These are phyloP conservation scores for Huiozyma sinensis DNA, from an alignment of 805 yeast species.

Conservation along the genomic window DNA sequence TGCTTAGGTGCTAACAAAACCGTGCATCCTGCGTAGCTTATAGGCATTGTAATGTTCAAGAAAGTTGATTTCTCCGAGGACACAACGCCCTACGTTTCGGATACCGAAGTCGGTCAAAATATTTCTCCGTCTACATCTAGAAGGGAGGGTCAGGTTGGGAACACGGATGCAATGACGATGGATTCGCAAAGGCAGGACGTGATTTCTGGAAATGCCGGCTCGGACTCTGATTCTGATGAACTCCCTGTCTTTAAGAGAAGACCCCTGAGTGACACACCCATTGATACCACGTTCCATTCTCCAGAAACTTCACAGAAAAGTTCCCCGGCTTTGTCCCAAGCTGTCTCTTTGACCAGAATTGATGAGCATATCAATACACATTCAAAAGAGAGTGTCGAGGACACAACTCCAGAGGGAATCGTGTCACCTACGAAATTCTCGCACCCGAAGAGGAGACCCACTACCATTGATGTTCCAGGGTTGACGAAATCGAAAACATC, in stretches of 20 bases:
- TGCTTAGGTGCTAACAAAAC: no score
- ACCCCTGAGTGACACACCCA: constrained; percentile 69
- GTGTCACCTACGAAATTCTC: constrained; percentile 20
- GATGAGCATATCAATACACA: background rate
- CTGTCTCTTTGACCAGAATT: background rate
- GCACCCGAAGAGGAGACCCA: constrained; percentile 45
- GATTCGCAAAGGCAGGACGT: constrained; percentile 1
- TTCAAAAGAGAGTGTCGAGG: background rate
- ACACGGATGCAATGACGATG: background rate
- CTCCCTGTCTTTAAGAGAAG: constrained; percentile 55
- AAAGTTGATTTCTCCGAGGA: constrained; percentile 2
- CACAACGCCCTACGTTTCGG: constrained; percentile 4
- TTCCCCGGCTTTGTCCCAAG: constrained; percentile 21
- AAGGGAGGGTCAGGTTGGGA: background rate
- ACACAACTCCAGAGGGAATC: background rate
- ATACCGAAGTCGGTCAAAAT: constrained; percentile 3
- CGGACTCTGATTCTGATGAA: constrained; percentile 2
- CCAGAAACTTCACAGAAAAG: constrained; percentile 33
- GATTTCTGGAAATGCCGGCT: constrained; percentile 6
- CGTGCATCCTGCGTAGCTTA: no score
- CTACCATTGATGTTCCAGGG: constrained; percentile 88
- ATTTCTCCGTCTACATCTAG: constrained; percentile 1
- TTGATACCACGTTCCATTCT: constrained; percentile 44
- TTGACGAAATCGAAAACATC: constrained; percentile 70
- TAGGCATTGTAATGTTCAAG: constrained; percentile 3